Base-by-base conservation (phyloP, 306 rosid species). In the Heteromeles arbutifolia region DNA sequence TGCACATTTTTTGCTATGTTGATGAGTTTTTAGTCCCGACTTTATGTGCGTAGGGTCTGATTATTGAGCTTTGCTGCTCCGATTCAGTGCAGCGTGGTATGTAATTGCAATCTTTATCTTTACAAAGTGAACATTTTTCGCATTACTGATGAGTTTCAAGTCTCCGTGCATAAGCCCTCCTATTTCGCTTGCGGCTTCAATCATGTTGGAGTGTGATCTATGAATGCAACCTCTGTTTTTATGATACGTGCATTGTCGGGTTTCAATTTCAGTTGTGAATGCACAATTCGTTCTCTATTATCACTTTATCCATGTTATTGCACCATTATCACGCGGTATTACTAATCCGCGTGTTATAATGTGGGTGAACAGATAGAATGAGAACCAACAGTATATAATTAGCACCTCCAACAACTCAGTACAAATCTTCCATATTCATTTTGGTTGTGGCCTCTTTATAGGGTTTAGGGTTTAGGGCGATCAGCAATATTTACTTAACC, bases 1-100 rank as follows among this genome's bases (percentile, higher is more conserved):
- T 68, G 18, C 58, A 86, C 86, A 62, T 77, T 72, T 80, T 77
- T 78, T 71, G 67, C 82, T 34, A 52, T 26, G 73, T 24, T 72
- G n/a, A 70, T 52, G 82, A 79, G 64, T 85, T 79, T 37, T 2
- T 41, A 50, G 68, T 71, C 71, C 79, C 32, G 67, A 74, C 15
- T 64, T 68, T 50, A 69, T 75, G 44, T 70, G 67, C 76, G 32
- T 48, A 28, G 63, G 80, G 78, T 74, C 78, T 66, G 44, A 75
- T 69, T 69, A 54, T 70, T 54, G 10, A 41, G 68, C 79, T 14
- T 67, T 45, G 26, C 74, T 65, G 37, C 78, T 69, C 77, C 65
- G 37, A 24, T 50, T 52, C 25, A 34, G 37, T 48, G 78, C 78
- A 64, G 54, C 8, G 8, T 48, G 54, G 54, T 4, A 15, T 48